Percentiles rank a stretch among this genome's conserved stretches.
phyloP scores from a whole-genome alignment of 1,284 basidiomycete genomes.

The Fomitiporia mediterranea region DNA sequence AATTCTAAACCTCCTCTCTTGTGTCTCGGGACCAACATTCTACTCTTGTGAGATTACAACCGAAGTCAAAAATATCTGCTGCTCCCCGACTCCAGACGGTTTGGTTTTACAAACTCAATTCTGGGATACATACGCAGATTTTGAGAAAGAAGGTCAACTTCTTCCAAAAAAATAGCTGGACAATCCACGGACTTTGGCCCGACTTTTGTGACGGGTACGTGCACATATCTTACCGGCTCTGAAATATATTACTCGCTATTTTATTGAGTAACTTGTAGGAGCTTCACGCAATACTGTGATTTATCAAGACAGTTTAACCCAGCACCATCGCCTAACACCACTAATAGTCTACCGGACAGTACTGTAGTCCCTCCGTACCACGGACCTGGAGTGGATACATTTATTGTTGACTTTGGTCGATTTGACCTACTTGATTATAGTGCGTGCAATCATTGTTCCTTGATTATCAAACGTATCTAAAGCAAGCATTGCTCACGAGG shows the following conservation, averaged over 20 bases:
- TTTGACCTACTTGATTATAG: slow-evolving; percentile 61
- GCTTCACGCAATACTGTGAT: slow-evolving; percentile 62
- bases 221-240: not conserved
- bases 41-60: slow-evolving; percentile 70
- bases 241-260: too few species aligned
- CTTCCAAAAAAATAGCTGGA: slow-evolving; percentile 65
- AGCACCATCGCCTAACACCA: slow-evolving; percentile 39
- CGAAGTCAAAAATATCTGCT: slow-evolving; percentile 55
- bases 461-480: not conserved
- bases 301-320: slow-evolving; percentile 60
- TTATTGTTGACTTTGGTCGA: slow-evolving; percentile 55
- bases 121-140: slow-evolving; percentile 66
- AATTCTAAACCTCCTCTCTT: slow-evolving; percentile 37
- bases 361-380: slow-evolving; percentile 50
- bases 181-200: slow-evolving; percentile 69
- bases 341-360: slow-evolving; percentile 46
- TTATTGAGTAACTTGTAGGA: too few species aligned
- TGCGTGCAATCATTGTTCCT: slow-evolving; percentile 29
- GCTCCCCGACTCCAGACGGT: slow-evolving; percentile 62
- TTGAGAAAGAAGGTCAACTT: slow-evolving; percentile 55
- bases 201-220: slow-evolving; percentile 66
- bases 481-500: slow-evolving; percentile 51
- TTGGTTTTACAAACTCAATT: slow-evolving; percentile 69
- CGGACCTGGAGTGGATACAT: slow-evolving; percentile 58
- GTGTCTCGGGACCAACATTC: slow-evolving; percentile 36